Conservation (phyloP, 139 green algal species). For the Coccomyxa sp. region DNA sequence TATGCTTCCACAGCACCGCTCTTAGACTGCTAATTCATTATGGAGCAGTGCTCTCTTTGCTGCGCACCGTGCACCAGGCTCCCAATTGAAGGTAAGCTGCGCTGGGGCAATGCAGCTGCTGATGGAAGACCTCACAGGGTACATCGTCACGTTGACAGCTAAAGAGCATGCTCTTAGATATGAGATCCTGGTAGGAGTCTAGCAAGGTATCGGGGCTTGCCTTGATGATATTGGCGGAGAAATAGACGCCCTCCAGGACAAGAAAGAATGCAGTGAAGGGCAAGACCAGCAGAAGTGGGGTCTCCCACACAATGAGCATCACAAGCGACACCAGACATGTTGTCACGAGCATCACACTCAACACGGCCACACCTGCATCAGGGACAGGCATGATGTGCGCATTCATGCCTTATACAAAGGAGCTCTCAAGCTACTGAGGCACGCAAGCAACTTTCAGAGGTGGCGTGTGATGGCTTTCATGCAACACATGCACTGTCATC, state of each 20-base stretch:
- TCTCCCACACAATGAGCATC: constrained; percentile 16
- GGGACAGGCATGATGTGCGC: background rate
- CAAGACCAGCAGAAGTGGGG: background rate
- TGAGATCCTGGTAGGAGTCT: background rate
- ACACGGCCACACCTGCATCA: constrained; percentile 15
- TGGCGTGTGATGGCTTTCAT: background rate
- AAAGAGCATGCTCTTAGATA: background rate
- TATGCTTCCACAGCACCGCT: background rate
- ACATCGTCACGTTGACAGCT: background rate
- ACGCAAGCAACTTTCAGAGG: background rate
- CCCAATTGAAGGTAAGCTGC: background rate
- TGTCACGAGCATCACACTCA: constrained; percentile 13
- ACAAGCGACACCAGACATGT: constrained; percentile 1
- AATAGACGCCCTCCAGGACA: constrained; percentile 7
- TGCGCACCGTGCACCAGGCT: background rate
- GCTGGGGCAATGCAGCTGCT: background rate
- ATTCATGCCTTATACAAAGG: no score
- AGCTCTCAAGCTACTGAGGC: no score
- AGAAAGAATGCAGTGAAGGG: background rate
- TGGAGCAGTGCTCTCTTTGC: background rate
- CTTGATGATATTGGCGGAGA: constrained; percentile 12
- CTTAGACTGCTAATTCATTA: background rate
- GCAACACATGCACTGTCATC: background rate
- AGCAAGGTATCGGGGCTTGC: background rate
- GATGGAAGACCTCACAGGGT: background rate